Evolutionary conservation across 345 rosid species (phyloP), one percentile per base, ranked within the genome.

Genomic region (Heritiera fomes): DNA sequence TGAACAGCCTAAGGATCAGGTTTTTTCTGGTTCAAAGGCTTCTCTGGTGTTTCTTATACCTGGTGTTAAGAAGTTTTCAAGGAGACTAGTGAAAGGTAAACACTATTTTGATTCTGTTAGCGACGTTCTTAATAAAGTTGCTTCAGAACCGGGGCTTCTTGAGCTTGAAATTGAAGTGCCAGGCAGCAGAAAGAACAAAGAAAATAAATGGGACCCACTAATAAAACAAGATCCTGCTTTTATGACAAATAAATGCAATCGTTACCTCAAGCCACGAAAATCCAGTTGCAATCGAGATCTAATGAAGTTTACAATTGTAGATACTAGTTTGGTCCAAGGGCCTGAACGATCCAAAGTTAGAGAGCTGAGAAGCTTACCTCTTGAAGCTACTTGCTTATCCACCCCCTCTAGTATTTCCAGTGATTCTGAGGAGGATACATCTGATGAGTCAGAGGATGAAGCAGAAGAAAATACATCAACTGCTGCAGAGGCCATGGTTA

Each of bases 101-200:
- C 89, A 88, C 66, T 88, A 88, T 81, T 87, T 84, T 85, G 89
- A 91, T 84, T 92, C 93, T 56, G 84, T 89, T 46, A 86, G 83
- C 83, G 95, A 92, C 84, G 89, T 92, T 61, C 85, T 92, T 83
- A 87, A 85, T 32, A 87, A 79, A 83, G 93, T 91, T 81, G 89
- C 93, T 68, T 86, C 82, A 61, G 90, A 91, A 58, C 93, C 95
- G 12, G 85, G 81, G 4, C 90, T 92, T 78, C 88, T 92, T 83
- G 92, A 89, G 77, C 87, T 91, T 34, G 86, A 85, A 60, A 43
- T 76, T 73, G 89, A 82, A 78, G 83, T 72, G 34, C 86, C 76
- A 43, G 72, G 45, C 80, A 60, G 73, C 40, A 75, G 45, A 74
- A 45, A 77, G 43, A 85, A 82, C 79, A 86, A 86, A 77, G 87